Evolutionary conservation across 768 basidiomycete genomes (phyloP).

Genomic region (Coprinellus micaceus): DNA sequence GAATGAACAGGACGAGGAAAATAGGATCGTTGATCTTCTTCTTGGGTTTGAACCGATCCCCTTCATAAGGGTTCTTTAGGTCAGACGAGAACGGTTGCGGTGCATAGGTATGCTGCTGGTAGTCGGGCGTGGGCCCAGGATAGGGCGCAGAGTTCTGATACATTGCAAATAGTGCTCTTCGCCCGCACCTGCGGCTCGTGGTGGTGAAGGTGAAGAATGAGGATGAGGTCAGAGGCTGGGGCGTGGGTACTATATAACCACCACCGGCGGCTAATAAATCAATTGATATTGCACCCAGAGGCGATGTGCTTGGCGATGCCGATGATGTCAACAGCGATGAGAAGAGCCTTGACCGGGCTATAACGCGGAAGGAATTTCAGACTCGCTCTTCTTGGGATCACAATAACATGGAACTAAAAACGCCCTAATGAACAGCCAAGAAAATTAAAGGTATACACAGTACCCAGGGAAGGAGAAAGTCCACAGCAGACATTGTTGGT

Average conservation of each 20-base stretch:
- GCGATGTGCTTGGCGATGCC: not conserved
- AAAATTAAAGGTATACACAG: not conserved
- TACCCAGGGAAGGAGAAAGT: too few species aligned
- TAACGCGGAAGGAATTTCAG: too few species aligned
- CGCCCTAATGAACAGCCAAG: not conserved
- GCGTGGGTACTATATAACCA: not conserved
- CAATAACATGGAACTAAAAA: too few species aligned
- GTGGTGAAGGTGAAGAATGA: not conserved
- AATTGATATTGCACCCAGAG: not conserved
- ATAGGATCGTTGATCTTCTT: slow-evolving; percentile 70
- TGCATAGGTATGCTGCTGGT: slow-evolving; percentile 30
- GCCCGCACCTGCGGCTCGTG: too few species aligned
- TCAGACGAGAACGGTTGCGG: slow-evolving; percentile 24
- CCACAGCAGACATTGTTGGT: too few species aligned
- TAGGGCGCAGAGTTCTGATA: slow-evolving; percentile 20
- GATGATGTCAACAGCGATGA: too few species aligned
- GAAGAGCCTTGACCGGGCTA: too few species aligned
- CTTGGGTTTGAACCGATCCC: slow-evolving; percentile 64
- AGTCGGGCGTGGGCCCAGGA: slow-evolving; percentile 39
- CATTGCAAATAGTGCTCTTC: slow-evolving; percentile 22
- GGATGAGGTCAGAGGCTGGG: not conserved
- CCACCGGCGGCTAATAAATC: not conserved
- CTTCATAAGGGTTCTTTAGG: slow-evolving; percentile 52
- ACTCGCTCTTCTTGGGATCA: too few species aligned
- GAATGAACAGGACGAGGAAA: slow-evolving; percentile 68